Base-by-base conservation (phyloP, 768 basidiomycete species). In the Mycena haematopus region DNA sequence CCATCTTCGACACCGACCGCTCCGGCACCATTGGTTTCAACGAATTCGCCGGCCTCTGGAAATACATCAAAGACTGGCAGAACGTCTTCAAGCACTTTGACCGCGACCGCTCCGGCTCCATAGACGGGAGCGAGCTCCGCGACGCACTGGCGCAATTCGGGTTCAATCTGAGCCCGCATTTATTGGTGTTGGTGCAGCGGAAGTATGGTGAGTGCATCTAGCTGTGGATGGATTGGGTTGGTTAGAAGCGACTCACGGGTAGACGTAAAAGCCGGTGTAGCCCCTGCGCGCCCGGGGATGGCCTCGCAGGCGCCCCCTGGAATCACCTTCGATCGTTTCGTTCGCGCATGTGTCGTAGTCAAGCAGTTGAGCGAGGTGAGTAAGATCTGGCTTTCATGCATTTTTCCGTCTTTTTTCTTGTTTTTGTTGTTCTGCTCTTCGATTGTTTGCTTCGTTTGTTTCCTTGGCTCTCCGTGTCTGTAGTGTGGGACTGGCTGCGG, bases 11-110 rank as follows among this genome's bases (percentile, higher is more conserved):
- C 66, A 83, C 83, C 2, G 87, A 93, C 67, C 84, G 89, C 40
- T 19, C 19, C 19, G 17, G 40, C n/a, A 42, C 40, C 40, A 42
- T 42, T 4, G 19, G 19, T 19, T 42, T 42, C n/a, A 1, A 2
- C n/a, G n/a, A 42, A n/a, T 95, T 93, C 70, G 70, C 83, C 47
- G 90, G 90, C 5, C 83, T 93, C 24, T 94, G 90, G 89, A 88
- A 89, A 70, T 92, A 91, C 74, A 87, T 92, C 84, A 87, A 90
- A 77, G 91, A 93, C 73, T 93, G 92, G 92, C 91, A 93, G 77
- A 86, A 86, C 60, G 87, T 92, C 58, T 94, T 93, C 80, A 82
- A 80, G 47, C 89, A 91, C 75, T 93, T 93, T 67, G 93, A 95
- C 76, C 80, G 85, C n/a, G 93, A 95, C 72, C 84, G 82, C 53